Evolutionary conservation across 768 basidiomycete species (phyloP), one percentile per base, ranked within the genome.

Genomic region (Kwoniella europaea): DNA sequence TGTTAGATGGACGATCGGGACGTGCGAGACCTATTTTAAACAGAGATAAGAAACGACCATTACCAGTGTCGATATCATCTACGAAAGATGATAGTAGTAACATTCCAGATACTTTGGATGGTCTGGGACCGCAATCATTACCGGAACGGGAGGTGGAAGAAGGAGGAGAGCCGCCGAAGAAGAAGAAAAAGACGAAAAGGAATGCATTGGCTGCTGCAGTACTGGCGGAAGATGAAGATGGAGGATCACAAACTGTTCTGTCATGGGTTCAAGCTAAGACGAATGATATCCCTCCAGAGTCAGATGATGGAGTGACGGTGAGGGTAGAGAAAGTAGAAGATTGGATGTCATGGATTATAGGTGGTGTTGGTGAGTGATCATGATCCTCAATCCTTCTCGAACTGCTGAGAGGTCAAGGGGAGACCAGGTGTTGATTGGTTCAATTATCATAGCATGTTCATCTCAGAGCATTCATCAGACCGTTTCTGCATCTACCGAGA

Each of bases 321-420:
- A 57, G 64, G 5, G 90, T 89, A 24, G 94, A 96, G 76, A 92
- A 93, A 83, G 92, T 97, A 6, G 94, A 97, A 81, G 94, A 97
- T 81, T 95, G 93, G 86, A 85, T 95, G 68, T 93, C 92, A 79
- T 97, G 94, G 94, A 93, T 93, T 13, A 94, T 97, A 76, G 93
- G 94, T 74, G 93, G 94, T 50, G 94, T 96, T 63, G 93, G 94
- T 94, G 84, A 84, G 71, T 77, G 22, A 22, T 60, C 44, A 62
- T 53, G 22, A 54, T 35, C 6, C 18, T 41, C 9, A 67, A n/a
- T 22, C 42, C 27, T 20, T 54, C 27, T 43, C 6, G 24, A 22
- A 15, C 35, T 35, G 35, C 35, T 57, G 27, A 16, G 46, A 15
- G 22, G 27, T 12, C n/a, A 20, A 52, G 44, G 7, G 42, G 46